These are phyloP conservation scores for Macadamia integrifolia DNA, from an alignment of 164 flowering plant genomes.

Conservation along the genomic window DNA sequence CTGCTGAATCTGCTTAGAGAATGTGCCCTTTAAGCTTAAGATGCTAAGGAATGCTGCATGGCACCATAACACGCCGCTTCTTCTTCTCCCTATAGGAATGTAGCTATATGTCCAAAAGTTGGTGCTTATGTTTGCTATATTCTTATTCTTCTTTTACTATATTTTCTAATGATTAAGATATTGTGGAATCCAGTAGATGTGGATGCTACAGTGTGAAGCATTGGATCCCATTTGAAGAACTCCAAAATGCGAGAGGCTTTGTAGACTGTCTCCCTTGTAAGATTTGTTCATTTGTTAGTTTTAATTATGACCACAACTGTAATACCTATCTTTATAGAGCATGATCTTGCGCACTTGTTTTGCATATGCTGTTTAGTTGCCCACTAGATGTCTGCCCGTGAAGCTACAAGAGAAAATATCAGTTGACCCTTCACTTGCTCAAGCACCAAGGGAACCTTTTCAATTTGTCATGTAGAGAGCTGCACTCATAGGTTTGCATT, in stretches of 20 bases:
- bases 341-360: not conserved
- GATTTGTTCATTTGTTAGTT: constrained; percentile 13
- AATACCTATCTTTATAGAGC: not conserved
- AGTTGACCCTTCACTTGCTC: constrained; percentile 67
- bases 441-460: constrained; percentile 69
- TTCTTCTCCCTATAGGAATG: too few species aligned
- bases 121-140: too few species aligned
- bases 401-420: constrained; percentile 83
- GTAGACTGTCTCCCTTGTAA: constrained; percentile 8
- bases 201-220: constrained; percentile 60
- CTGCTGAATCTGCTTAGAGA: too few species aligned
- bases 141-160: too few species aligned
- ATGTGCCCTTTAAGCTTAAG: too few species aligned
- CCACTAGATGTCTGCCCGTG: constrained; percentile 61
- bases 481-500: constrained; percentile 49
- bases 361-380: constrained; percentile 77
- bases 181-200: constrained; percentile 5
- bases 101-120: too few species aligned
- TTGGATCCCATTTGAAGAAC: constrained; percentile 85
- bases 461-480: constrained; percentile 46
- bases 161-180: constrained; percentile 9
- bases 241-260: constrained; percentile 85
- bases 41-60: too few species aligned
- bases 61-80: too few species aligned
- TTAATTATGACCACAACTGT: not conserved